Evolutionary conservation across 192 early-diverging fungal species (phyloP), one percentile per base, ranked within the genome.

Genomic region (Rhizophagus prolifer): DNA sequence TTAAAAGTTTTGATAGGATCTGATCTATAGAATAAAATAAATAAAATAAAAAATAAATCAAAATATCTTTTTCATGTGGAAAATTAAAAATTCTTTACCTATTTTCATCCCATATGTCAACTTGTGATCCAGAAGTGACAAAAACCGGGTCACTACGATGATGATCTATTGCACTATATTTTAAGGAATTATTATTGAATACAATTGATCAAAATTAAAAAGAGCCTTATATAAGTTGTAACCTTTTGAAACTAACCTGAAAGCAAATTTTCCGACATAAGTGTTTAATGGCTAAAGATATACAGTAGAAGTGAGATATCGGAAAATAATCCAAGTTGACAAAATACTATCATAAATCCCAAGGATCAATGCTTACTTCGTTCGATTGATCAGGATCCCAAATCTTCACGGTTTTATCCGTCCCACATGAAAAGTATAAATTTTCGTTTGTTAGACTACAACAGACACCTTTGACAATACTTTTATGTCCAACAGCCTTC

Each of bases 51-150:
- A n/a, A n/a, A 8, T 38, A 38, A 38, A 38, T 38, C 5, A 38
- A 38, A 31, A 54, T 54, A 54, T 7, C 14, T 54, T 54, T 16
- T 54, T 16, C 14, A 54, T 21, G 2, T 54, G 19, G 19, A 16
- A 7, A 5, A 21, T 21, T 6, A 54, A 54, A 69, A 25, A 28
- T 69, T 13, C 13, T 65, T 61, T 9, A 76, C 75, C 75, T 68
- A 60, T 90, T 81, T 74, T 97, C 93, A 72, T 99, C 95, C 98
- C 98, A 99, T 58, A 99, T 87, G 65, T 97, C 93, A 21, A 99
- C 89, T 23, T 89, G 85, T 9, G 90, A 89, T 62, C 94, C 91
- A 41, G 94, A 90, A 6, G 98, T 99, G 9, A 94, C 96, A 88
- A 99, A 99, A 34, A 91, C 74, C 25, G 87, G 84, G 60, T 94